Evolutionary conservation across 1,284 basidiomycete genomes (phyloP).

Genomic region (Naganishia albida): DNA sequence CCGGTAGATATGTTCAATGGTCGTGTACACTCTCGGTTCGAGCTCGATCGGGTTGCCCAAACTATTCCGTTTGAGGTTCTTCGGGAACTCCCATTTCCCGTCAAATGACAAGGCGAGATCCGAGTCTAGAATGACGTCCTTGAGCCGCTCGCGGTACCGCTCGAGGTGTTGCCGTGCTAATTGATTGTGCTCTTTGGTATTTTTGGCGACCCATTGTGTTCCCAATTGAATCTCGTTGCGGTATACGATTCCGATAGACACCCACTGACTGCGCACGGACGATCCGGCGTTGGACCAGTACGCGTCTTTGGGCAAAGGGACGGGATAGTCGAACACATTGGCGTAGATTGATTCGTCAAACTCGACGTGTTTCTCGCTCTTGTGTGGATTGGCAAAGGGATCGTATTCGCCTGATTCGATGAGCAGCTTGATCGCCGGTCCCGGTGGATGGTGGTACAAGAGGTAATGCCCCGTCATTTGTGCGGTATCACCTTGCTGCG

Average conservation of each 20-base stretch:
- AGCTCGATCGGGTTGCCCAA: constrained; percentile 13
- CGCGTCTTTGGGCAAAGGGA: constrained; percentile 19
- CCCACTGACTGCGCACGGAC: constrained; percentile 7
- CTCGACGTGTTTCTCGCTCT: constrained; percentile 1
- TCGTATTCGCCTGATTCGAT: constrained; percentile 23
- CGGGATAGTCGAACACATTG: constrained; percentile 25
- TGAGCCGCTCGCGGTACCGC: constrained; percentile 12
- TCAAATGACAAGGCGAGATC: constrained; percentile 23
- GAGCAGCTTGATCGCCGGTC: constrained; percentile 22
- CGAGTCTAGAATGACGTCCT: constrained; percentile 10
- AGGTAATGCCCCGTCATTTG: constrained; percentile 24
- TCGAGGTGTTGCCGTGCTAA: constrained; percentile 14
- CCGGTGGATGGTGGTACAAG: constrained; percentile 17
- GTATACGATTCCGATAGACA: constrained; percentile 21
- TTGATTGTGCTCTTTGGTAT: constrained; percentile 17
- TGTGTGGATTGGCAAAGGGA: not conserved
- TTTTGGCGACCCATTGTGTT: constrained; percentile 26
- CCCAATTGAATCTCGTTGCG: constrained; percentile 16
- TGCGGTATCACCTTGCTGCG: constrained; percentile 18
- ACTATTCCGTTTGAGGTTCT: not conserved
- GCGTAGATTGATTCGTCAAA: constrained; percentile 27
- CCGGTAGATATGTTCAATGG: constrained; percentile 5
- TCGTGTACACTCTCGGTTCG: not conserved
- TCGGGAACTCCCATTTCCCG: constrained; percentile 17
- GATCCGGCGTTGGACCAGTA: constrained; percentile 15